A percentile compares a stretch with the other conserved stretches of the same genome.
phyloP scores from a whole-genome alignment of 192 early-diverging fungal species.

The Backusella morwellensis region DNA sequence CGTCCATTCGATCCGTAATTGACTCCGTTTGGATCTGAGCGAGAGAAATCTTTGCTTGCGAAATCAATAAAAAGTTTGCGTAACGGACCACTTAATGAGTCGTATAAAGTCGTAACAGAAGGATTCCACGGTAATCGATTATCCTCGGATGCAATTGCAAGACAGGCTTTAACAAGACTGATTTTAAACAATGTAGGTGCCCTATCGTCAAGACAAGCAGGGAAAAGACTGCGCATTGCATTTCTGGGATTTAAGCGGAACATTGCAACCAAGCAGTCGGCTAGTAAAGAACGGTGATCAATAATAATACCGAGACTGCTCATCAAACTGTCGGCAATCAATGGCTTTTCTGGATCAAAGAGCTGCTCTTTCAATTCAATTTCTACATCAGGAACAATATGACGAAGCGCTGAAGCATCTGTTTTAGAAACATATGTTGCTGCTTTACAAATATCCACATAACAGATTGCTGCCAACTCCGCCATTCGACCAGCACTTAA shows the following conservation, averaged over 20 bases:
- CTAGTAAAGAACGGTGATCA: slow-evolving; percentile 73
- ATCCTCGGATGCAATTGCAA: slow-evolving; percentile 66
- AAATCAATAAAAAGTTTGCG: slow-evolving; percentile 63
- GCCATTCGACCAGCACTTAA: slow-evolving; percentile 51
- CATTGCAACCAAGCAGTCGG: slow-evolving; percentile 72
- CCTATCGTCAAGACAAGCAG: slow-evolving; percentile 63
- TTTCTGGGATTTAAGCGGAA: slow-evolving; percentile 76
- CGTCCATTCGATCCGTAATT: slow-evolving; percentile 9
- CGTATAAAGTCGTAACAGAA: slow-evolving; percentile 50
- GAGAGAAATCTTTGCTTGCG: slow-evolving; percentile 35
- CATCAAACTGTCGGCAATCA: slow-evolving; percentile 37
- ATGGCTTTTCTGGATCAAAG: slow-evolving; percentile 55
- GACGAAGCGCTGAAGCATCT: slow-evolving; percentile 59
- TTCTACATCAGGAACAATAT: slow-evolving; percentile 72
- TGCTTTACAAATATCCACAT: slow-evolving; percentile 74
- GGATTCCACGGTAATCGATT: slow-evolving; percentile 71
- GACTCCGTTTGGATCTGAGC: slow-evolving; percentile 17
- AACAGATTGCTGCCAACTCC: slow-evolving; percentile 70
- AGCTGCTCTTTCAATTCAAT: slow-evolving; percentile 73
- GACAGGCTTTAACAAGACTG: slow-evolving; percentile 76
- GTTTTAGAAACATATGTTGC: slow-evolving; percentile 63
- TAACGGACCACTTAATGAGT: slow-evolving; percentile 58
- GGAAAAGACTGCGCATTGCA: slow-evolving; percentile 70
- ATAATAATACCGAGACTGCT: slow-evolving; percentile 50
- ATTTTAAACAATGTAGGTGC: slow-evolving; percentile 78